phyloP scores from a whole-genome alignment of 768 basidiomycete species.

The Phanerodontia chrysosporium region DNA sequence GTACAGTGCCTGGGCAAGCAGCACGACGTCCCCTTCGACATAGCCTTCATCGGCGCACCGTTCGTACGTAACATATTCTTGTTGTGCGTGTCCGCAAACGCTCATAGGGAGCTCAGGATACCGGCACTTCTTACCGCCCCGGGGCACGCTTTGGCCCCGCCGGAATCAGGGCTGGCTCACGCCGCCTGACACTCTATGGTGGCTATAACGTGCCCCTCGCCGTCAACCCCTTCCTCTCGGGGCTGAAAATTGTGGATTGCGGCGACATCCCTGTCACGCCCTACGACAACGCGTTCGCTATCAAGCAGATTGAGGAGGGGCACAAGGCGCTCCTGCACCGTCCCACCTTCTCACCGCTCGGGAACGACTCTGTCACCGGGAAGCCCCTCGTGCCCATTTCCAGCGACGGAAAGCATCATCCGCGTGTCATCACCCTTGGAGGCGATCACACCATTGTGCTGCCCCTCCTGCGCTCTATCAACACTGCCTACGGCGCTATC shows the following conservation, averaged over 20 bases:
- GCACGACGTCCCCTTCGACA: constrained; percentile 57
- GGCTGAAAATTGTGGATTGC: constrained; percentile 69
- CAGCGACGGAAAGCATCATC: constrained; percentile 69
- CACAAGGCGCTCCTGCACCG: constrained; percentile 70
- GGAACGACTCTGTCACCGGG: constrained; percentile 60
- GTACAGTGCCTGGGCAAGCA: constrained; percentile 70
- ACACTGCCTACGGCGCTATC: constrained; percentile 74
- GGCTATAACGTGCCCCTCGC: constrained; percentile 75
- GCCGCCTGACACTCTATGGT: constrained; percentile 69
- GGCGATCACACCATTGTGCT: constrained; percentile 86
- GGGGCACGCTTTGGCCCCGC: constrained; percentile 86
- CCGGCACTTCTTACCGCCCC: constrained; percentile 72
- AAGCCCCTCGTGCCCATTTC: constrained; percentile 54
- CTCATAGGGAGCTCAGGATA: constrained; percentile 40
- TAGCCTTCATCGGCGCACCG: constrained; percentile 78
- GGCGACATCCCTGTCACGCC: constrained; percentile 78
- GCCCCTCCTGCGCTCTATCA: constrained; percentile 61
- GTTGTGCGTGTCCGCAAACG: background rate
- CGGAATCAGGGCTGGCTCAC: constrained; percentile 76
- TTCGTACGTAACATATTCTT: constrained; percentile 44
- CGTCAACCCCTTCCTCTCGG: constrained; percentile 67
- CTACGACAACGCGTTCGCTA: constrained; percentile 71
- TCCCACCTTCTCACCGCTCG: constrained; percentile 54
- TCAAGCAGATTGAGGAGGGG: constrained; percentile 69
- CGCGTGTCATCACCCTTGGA: constrained; percentile 77